Percentiles rank a stretch among this genome's conserved stretches.
Conservation (phyloP, 2,329 filamentous ascomycete genomes). For the Arthrobotrys sinensis region DNA sequence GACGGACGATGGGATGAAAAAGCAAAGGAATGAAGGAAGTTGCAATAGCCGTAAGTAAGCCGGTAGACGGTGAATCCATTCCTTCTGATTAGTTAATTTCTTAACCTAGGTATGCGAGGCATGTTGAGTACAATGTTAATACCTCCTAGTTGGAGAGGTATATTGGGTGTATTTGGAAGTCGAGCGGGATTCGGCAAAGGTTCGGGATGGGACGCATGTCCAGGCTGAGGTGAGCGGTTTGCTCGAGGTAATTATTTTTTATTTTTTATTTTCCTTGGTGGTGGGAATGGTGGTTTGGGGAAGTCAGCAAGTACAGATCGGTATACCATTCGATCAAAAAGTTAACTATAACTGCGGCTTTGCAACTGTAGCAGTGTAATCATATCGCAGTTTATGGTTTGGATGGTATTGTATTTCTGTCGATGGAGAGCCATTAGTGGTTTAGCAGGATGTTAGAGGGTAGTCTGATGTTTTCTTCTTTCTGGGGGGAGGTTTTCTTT, state of each 20-base stretch:
- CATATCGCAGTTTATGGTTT: too few relatives aligned
- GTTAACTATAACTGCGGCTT: too few relatives aligned
- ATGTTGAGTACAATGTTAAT: not conserved
- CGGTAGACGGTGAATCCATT: not conserved
- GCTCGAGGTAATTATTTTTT: constrained; percentile 17
- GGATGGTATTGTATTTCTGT: too few relatives aligned
- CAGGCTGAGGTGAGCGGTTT: constrained; percentile 38
- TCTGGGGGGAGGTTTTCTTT: constrained; percentile 12
- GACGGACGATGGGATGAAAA: constrained; percentile 16
- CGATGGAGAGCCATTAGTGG: not conserved
- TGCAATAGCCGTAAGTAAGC: constrained; percentile 12
- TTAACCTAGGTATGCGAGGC: not conserved
- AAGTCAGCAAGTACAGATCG: constrained; percentile 4
- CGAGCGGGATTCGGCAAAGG: constrained; percentile 16
- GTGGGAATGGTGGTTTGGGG: too few relatives aligned
- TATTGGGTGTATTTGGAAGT: not conserved
- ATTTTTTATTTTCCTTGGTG: not conserved
- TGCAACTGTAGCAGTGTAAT: too few relatives aligned
- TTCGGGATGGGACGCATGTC: constrained; percentile 17
- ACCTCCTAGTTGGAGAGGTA: not conserved
- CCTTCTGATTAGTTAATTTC: not conserved
- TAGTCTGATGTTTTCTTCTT: constrained; percentile 26
- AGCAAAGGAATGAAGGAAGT: constrained; percentile 23
- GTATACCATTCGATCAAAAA: too few relatives aligned
- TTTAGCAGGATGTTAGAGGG: constrained; percentile 4